phyloP scores from a whole-genome alignment of 768 basidiomycete species.

The Mycena galericulata region DNA sequence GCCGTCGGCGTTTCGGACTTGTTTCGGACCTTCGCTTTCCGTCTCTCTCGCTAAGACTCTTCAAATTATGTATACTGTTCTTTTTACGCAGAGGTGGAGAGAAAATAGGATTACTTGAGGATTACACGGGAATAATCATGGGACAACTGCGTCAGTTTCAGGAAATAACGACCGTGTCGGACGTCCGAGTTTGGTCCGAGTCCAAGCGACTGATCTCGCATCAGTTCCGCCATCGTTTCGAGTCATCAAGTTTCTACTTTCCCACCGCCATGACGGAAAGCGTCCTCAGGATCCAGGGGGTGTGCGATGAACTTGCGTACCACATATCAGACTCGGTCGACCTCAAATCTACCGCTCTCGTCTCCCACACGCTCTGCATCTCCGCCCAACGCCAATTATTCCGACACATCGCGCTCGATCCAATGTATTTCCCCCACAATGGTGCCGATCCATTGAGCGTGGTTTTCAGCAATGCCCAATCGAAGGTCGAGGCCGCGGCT shows the following conservation, averaged over 20 bases:
- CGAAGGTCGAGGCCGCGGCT: not conserved
- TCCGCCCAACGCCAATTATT: not conserved
- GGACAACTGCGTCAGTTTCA: no score
- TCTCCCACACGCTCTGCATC: not conserved
- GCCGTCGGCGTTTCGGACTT: no score
- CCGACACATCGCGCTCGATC: not conserved
- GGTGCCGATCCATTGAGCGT: not conserved
- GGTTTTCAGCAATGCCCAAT: not conserved
- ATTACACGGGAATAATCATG: no score
- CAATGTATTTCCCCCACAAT: not conserved
- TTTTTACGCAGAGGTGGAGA: no score
- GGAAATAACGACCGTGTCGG: not conserved
- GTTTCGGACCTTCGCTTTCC: no score
- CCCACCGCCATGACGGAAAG: not conserved
- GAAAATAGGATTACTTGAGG: no score
- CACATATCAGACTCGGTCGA: not conserved
- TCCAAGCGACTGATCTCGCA: not conserved
- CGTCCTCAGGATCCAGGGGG: not conserved
- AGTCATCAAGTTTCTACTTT: not conserved
- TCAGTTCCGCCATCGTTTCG: not conserved
- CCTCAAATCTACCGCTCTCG: not conserved
- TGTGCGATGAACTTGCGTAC: not conserved
- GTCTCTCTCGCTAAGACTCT: no score
- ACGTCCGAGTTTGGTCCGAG: not conserved
- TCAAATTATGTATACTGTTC: no score